Conservation (phyloP, 148 eudicot species). For the Spergularia bocconei region DNA sequence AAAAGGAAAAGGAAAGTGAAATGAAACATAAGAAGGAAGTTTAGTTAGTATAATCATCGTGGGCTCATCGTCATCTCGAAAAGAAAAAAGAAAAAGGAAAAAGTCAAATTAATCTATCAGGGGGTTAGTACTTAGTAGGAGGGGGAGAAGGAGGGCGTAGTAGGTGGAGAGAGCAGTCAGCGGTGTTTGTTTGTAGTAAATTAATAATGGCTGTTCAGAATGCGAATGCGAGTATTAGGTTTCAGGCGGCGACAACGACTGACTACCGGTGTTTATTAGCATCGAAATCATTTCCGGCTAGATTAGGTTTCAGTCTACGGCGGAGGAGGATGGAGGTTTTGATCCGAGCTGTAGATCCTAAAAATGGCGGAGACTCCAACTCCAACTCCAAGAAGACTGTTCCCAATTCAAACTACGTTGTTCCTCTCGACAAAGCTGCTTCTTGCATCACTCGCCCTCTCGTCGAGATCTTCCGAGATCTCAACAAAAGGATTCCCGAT, state of each 20-base stretch:
- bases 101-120: not conserved
- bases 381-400: constrained; percentile 42
- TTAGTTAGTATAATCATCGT: no score
- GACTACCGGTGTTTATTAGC: not conserved
- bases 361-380: constrained; percentile 29
- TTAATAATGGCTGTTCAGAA: constrained; percentile 34
- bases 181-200: not conserved
- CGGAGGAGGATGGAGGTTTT: not conserved
- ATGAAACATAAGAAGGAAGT: no score
- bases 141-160: constrained; percentile 1
- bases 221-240: not conserved
- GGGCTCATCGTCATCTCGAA: no score
- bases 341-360: constrained; percentile 37
- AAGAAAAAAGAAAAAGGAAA: not conserved
- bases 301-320: not conserved
- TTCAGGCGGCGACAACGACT: not conserved
- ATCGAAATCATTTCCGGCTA: constrained; percentile 3
- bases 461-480: constrained; percentile 83
- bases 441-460: constrained; percentile 85
- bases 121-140: not conserved
- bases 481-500: constrained; percentile 83
- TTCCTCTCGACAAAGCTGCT: constrained; percentile 64
- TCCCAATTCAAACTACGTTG: constrained; percentile 77
- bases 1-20: no score
- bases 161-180: constrained; percentile 26